Evolutionary conservation across 2,329 filamentous ascomycete species (phyloP).

Genomic region (Aurifilum marmelostoma): DNA sequence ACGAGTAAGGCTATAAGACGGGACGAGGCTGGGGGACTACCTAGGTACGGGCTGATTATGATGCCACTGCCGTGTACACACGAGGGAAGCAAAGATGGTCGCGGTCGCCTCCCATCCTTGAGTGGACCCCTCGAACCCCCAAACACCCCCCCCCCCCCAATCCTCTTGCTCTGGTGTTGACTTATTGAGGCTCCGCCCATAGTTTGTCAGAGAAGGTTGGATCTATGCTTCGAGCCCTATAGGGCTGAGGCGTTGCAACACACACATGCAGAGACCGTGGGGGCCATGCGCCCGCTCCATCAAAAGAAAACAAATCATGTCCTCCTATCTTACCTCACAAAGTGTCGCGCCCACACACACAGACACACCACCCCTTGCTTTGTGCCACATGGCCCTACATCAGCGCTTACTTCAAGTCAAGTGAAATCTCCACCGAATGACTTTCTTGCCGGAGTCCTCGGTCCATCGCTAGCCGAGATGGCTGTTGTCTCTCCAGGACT

Average conservation of each 20-base stretch:
- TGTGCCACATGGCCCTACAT: neutral
- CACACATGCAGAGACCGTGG: neutral
- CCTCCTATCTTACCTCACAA: neutral
- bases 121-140: neutral
- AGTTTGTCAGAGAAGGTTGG: neutral
- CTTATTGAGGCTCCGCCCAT: neutral
- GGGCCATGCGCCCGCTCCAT: neutral
- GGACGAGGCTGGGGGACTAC: neutral
- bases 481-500: neutral
- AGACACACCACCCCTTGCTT: neutral
- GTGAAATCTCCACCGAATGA: neutral
- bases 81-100: neutral
- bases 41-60: neutral
- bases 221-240: neutral
- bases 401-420: neutral
- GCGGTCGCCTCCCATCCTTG: neutral
- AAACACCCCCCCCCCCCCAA: neutral
- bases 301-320: neutral
- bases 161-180: too few relatives aligned
- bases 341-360: neutral
- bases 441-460: neutral
- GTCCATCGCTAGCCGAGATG: neutral
- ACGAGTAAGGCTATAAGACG: neutral
- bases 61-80: neutral
- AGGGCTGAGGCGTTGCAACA: conserved; percentile 3